Percentiles rank a stretch among this genome's conserved stretches.
These are phyloP conservation scores for Strombidium stylifer DNA, from an alignment of 73 alveolate species.

Conservation along the genomic window DNA sequence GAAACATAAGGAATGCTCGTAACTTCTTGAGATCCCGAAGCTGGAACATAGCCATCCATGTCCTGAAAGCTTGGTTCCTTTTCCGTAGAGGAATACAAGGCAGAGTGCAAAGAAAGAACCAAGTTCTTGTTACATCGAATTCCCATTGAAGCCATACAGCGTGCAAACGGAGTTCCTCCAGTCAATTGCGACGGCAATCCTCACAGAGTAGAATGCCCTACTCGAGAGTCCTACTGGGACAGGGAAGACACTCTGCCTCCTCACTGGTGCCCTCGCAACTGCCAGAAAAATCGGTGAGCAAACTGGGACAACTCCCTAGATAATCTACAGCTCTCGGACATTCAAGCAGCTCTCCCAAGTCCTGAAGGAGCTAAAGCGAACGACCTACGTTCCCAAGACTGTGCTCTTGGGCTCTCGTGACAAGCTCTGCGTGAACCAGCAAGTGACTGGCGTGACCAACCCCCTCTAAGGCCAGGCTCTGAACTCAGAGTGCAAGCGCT, in stretches of 20 bases:
- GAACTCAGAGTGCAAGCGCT: constrained; percentile 16
- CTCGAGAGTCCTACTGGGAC: constrained; percentile 89
- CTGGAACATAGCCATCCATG: too few species aligned
- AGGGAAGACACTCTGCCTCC: constrained; percentile 80
- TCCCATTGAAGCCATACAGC: constrained; percentile 75
- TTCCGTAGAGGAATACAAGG: too few species aligned
- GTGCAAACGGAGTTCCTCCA: constrained; percentile 65
- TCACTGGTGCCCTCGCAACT: constrained; percentile 53
- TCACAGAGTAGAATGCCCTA: constrained; percentile 55
- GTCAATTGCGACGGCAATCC: constrained; percentile 66
- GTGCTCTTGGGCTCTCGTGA: constrained; percentile 77
- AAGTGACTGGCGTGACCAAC: constrained; percentile 7
- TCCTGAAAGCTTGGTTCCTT: too few species aligned
- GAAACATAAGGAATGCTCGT: too few species aligned
- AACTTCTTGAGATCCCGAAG: too few species aligned
- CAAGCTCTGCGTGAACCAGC: constrained; percentile 69
- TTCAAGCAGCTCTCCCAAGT: constrained; percentile 80
- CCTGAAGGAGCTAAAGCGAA: constrained; percentile 72
- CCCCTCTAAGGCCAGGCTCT: background rate
- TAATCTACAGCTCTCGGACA: constrained; percentile 80
- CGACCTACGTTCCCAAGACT: constrained; percentile 70
- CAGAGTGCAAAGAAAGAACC: too few species aligned
- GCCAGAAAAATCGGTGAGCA: background rate
- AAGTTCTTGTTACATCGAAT: too few species aligned
- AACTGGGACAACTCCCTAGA: too few species aligned